Base-by-base conservation (phyloP, 768 basidiomycete species). In the Lentinus tigrinus region DNA sequence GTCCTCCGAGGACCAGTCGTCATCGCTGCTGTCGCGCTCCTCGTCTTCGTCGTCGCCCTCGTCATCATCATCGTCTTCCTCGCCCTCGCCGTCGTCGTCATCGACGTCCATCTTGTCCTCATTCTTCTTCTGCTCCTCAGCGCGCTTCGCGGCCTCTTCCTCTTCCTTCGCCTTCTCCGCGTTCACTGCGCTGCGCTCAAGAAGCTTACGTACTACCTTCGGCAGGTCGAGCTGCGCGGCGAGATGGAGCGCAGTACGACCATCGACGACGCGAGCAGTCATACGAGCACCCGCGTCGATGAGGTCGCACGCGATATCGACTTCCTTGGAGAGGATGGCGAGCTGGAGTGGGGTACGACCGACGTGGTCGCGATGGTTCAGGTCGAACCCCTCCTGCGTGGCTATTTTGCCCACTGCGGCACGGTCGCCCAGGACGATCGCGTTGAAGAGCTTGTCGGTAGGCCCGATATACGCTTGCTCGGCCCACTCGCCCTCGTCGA, bases 401-500 rank as follows among this genome's bases (percentile, higher is more conserved):
- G 83, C 69, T 57, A 82, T 69, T 11, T 69, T 63, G 10, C 70
- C 63, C 16, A 85, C 77, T 0, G 69, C 62, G 5, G 69, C 67
- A 0, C 73, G 71, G 61, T 88, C 80, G 44, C 73, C 69, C 2
- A 73, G 65, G 2, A 75, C 78, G 58, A 88, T 82, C n/a, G 81
- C 81, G 10, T 70, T 65, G 71, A 87, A 86, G 56, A 88, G 78
- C 56, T 78, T 76, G 55, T 82, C 80, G 0, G 77, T 76, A 14
- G 75, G 75, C 11, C 79, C 81, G 59, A 85, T 75, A 67, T 86
- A 88, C 9, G 81, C 84, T 60, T 84, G 81, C 34, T 75, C 82
- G 56, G 78, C 78, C 85, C 85, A 88, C 74, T 85, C 84, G 11
- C 83, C 84, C 13, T 78, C 81, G 59, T 88, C 84, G 65, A 86